Evolutionary conservation across 495 filamentous ascomycete species (phyloP), one percentile per base, ranked within the genome.

Genomic region (Xylaria scruposa): DNA sequence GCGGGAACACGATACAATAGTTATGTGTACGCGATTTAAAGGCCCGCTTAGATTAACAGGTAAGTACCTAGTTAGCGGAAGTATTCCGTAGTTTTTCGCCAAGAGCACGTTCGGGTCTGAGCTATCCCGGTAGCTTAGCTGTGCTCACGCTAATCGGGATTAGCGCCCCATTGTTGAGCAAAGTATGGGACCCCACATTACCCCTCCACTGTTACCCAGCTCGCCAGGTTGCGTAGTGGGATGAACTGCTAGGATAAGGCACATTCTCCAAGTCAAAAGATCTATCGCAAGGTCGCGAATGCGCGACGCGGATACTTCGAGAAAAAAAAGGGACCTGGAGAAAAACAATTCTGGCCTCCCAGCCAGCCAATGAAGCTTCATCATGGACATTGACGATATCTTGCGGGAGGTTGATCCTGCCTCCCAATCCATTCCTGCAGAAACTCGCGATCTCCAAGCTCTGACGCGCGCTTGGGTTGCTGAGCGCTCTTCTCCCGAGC

Each of bases 381-480:
- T 51, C 24, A 96, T 95, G 92, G 94, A 97, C 75, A 97, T 97
- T 77, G 89, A 93, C 81, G 93, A 96, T 82, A 95, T 97, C 75
- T 90, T 97, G 72, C 90, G 88, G 80, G 91, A 93, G 74, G 91
- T 95, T 72, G 91, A 93, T 79, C 88, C 85, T 74, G 82, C 85
- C 70, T 81, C 86, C 67, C 81, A 87, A 76, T 79, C 85, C 70
- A 74, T 87, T 21, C 86, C 87, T 15, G 84, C 83, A 21, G 90
- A 90, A 71, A 91, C 89, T 26, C 88, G 88, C 70, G 94, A 98
- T 81, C 88, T 98, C 69, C 94, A 97, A 79, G 89, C 92, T 29
- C 85, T 99, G 61, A 97, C 97, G 71, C 91, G 94, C 72, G 90
- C 92, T 75, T 99, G 95, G 95, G 89, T 97, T 68, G 92, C 93